Base-by-base conservation (phyloP, 306 rosid species). In the Ormosia emarginata region DNA sequence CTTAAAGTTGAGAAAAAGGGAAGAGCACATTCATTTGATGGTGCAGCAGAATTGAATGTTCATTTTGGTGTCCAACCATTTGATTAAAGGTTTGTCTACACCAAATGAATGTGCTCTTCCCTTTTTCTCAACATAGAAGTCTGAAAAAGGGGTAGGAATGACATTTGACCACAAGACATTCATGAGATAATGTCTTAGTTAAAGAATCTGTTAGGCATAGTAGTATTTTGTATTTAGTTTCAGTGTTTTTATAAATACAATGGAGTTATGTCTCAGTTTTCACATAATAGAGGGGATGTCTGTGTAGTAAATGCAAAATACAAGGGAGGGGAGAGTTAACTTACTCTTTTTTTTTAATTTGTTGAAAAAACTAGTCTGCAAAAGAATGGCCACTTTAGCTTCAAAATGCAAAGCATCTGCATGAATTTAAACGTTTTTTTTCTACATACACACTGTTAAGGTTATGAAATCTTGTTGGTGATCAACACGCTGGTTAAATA, bases 371-470 rank as follows among this genome's bases (percentile, higher is more conserved):
- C 33, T 67, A 4, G 10, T 79, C 50, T 34, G 62, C 63, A 15
- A 41, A 30, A 66, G 34, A 17, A 34, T 62, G 33, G n/a, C 33
- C 33, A 29, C 47, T 63, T 46, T 24, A 41, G 68, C 85, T 75
- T 79, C 70, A 56, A 15, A 64, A 52, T 24, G 43, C 34, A 50
- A 83, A 57, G 52, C 11, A 70, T 82, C 61, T 65, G 47, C 33
- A 11, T 67, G 69, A 18, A 36, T 58, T n/a, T 32, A 65, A 57
- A 29, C 8, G 4, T 62, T 39, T 34, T 39, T 34, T 52, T 73
- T n/a, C 57, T 36, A 30, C 43, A 12, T n/a, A 6, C 71, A 47
- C 6, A 15, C 14, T 33, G 34, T 7, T 46, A 14, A 64, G 5
- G 7, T 78, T 78, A 52, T 71, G 49, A 78, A 55, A 59, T 82